These are phyloP conservation scores for Penicillium salamii DNA, from an alignment of 495 filamentous ascomycete genomes.

Conservation along the genomic window DNA sequence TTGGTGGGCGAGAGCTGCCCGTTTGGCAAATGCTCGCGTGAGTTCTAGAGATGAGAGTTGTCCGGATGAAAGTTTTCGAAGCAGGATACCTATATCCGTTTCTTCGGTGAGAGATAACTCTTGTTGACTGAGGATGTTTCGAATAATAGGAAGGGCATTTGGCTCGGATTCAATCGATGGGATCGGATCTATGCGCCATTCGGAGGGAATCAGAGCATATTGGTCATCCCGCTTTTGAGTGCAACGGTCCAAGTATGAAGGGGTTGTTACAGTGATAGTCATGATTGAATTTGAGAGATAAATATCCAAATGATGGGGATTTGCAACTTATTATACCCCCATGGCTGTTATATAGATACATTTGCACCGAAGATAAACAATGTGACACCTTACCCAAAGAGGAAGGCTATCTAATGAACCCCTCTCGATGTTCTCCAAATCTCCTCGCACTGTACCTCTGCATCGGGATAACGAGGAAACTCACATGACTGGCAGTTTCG, in stretches of 20 bases:
- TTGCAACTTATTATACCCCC: too few species aligned
- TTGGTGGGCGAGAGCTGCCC: constrained; percentile 58
- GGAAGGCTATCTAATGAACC: constrained; percentile 22
- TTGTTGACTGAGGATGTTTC: constrained; percentile 39
- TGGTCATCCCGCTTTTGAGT: constrained; percentile 28
- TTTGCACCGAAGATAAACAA: constrained; percentile 14
- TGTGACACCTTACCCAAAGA: constrained; percentile 16
- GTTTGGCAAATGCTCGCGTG: constrained; percentile 56
- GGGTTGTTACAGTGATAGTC: not conserved
- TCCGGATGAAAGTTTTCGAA: constrained; percentile 41
- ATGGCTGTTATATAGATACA: constrained; percentile 11
- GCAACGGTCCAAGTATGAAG: constrained; percentile 24
- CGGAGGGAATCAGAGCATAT: constrained; percentile 28
- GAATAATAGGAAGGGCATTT: constrained; percentile 20
- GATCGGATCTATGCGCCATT: constrained; percentile 30
- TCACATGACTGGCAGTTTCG: constrained; percentile 25
- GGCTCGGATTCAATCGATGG: constrained; percentile 21
- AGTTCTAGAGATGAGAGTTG: constrained; percentile 44
- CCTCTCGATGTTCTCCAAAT: constrained; percentile 16
- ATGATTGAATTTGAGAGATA: not conserved
- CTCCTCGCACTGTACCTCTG: constrained; percentile 25
- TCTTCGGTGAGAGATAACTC: constrained; percentile 53
- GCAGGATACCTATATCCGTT: constrained; percentile 37
- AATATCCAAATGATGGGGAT: not conserved
- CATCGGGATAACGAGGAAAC: constrained; percentile 32